Evolutionary conservation across 768 basidiomycete species (phyloP), one percentile per base, ranked within the genome.

Genomic region (Mrakia frigida): DNA sequence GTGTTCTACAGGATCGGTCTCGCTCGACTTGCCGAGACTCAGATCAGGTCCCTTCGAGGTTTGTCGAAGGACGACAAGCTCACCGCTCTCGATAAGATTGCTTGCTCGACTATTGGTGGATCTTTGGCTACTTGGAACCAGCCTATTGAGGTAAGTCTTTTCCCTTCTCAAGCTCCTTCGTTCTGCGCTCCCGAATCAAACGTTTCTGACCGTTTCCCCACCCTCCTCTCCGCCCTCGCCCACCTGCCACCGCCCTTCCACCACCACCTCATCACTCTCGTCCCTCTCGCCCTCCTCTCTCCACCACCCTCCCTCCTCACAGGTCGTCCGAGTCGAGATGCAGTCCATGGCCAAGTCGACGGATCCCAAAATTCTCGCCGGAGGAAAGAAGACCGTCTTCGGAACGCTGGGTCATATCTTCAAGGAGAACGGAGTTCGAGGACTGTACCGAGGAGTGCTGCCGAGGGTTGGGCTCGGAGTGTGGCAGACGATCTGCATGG

Each of bases 401-500:
- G 96, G 92, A 85, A 98, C 95, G 0, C 85, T 98, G 74, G 86
- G 84, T n/a, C 98, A 93, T 85, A 92, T 99, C 82, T 98, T 98
- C 88, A 89, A 88, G 82, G 93, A 94, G 85, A 98, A 96, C 83
- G 97, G 97, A 73, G 86, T 99, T 81, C 94, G 92, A 84, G 97
- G 96, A 43, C 87, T 99, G 43, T 99, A 99, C 87, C 90, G 97
- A 69, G 97, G 97, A 80, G 96, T 99, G 31, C 93, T 94, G 0
- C 97, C 97, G 77, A 92, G 97, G 77, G 93, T 99, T 81, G 97
- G 89, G 78, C 89, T 99, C 77, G 94, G 96, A 77, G 88, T 96
- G 82, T 97, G 94, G 94, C 94, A 97, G 85, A 97, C 94, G 10
- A 87, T 98, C 80, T 99, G 97, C 87, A 99, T 99, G 96, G 96